Base-by-base conservation (phyloP, 2,329 filamentous ascomycete genomes). In the Stachybotrys chartarum region DNA sequence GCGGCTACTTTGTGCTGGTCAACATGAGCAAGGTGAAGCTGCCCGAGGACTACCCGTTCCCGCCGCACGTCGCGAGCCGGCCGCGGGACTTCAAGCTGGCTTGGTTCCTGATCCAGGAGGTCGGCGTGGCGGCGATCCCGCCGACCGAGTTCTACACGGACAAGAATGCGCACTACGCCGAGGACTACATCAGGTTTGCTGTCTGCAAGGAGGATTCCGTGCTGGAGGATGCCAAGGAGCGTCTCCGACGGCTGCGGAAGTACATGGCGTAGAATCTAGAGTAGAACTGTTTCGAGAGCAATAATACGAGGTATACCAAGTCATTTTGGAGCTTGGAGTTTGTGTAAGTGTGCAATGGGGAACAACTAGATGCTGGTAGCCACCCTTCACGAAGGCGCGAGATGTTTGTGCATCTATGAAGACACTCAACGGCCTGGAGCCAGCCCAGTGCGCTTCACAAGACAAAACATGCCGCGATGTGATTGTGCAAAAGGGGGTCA, bases 71-170 rank as follows among this genome's bases (percentile, higher is more conserved):
- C 42, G 90, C 88, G 14, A 85, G 80, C 66, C 83, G 94, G 1
- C 91, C 94, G 30, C 81, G 94, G 32, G 94, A 99, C 70, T 99
- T 97, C 75, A 90, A 96, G 78, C 82, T 99, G 50, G 84, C 86
- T 42, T 99, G 93, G 93, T 97, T 97, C 75, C 75, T 97, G 64
- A 99, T 99, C 72, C 92, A 92, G 70, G 93, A 99, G 76, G 78
- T 99, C 18, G 94, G 94, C 10, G 91, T 99, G 31, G 94, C 94
- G 3, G 92, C 93, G 8, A 97, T 99, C 59, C 94, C 94, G 17
- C 94, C 94, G 0, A 96, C 92, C 0, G 94, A 99, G 72, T 99
- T 99, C 72, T 97, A 97, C 70, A 97, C 93, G 0, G 86, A 90
- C 17, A 75, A 72, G 48, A 96, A 96, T 66, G 84, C 88, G 31